A percentile compares a stretch with the other conserved stretches of the same genome.
phyloP scores from a whole-genome alignment of 2,329 filamentous ascomycete genomes.

The Alternaria infectoria region DNA sequence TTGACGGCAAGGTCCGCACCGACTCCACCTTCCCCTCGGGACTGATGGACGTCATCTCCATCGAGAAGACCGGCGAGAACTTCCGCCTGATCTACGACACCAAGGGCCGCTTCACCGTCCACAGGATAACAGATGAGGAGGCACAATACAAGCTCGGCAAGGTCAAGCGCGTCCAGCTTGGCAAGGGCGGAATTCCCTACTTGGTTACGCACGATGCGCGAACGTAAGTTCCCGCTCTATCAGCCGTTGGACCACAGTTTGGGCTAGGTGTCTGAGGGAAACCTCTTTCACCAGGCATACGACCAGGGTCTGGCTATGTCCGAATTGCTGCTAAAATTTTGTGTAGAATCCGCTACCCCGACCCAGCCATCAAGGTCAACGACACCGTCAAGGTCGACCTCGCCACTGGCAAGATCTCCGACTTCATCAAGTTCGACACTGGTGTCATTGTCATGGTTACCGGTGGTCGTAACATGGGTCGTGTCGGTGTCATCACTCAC shows the following conservation, averaged over 20 bases:
- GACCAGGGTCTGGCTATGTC: constrained; percentile 88
- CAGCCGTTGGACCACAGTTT: constrained; percentile 86
- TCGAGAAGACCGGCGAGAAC: constrained; percentile 99
- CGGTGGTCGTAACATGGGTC: constrained; percentile 99
- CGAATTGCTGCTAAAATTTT: constrained; percentile 48
- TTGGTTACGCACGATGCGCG: constrained; percentile 99
- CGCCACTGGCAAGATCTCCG: constrained; percentile 93
- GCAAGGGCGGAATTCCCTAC: constrained; percentile 99
- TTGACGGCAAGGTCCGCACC: constrained; percentile 99
- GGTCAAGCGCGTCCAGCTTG: constrained; percentile 99
- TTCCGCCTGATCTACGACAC: constrained; percentile 99
- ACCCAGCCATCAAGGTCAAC: constrained; percentile 99
- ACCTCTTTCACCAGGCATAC: constrained; percentile 87
- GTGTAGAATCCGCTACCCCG: constrained; percentile 95
- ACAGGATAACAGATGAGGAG: constrained; percentile 99
- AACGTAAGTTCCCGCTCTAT: constrained; percentile 99
- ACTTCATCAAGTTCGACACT: constrained; percentile 99
- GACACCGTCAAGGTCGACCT: constrained; percentile 99
- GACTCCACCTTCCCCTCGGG: constrained; percentile 96
- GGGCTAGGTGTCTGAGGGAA: constrained; percentile 46
- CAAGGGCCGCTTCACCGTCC: constrained; percentile 99
- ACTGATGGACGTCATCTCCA: constrained; percentile 99
- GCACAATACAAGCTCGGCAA: constrained; percentile 99
- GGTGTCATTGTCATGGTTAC: constrained; percentile 98
- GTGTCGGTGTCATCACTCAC: constrained; percentile 99